phyloP scores from a whole-genome alignment of 805 yeast genomes.

The Metschnikowia proteae region DNA sequence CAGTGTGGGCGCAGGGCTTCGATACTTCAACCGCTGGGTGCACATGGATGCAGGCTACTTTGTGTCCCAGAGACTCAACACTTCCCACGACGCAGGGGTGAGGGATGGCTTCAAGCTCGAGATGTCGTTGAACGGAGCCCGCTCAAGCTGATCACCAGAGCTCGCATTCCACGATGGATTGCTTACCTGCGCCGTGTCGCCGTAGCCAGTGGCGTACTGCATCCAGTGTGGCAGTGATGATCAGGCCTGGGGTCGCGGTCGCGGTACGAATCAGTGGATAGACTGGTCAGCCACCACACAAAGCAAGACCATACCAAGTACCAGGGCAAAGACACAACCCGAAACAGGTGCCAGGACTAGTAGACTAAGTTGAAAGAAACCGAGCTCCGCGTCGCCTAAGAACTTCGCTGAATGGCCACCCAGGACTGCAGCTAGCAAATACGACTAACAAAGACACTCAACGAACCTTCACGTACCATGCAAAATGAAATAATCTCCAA shows the following conservation, averaged over 20 bases:
- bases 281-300: background rate
- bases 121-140: constrained; percentile 23
- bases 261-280: background rate
- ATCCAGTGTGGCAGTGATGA: background rate
- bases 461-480: constrained; percentile 12
- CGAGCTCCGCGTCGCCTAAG: too few species aligned
- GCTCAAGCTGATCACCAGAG: background rate
- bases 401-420: background rate
- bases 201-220: background rate
- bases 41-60: constrained; percentile 40
- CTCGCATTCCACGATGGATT: too few species aligned
- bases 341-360: too few species aligned
- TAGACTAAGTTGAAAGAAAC: too few species aligned
- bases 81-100: constrained; percentile 23
- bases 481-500: constrained; percentile 37
- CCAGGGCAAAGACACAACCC: too few species aligned
- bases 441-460: background rate
- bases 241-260: constrained; percentile 1
- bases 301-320: too few species aligned
- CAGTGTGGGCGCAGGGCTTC: constrained; percentile 35
- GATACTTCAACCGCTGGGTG: constrained; percentile 39
- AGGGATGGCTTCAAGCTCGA: constrained; percentile 39
- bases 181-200: too few species aligned
- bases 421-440: background rate
- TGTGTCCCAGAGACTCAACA: constrained; percentile 24